Evolutionary conservation across 2,329 filamentous ascomycete genomes (phyloP).

Genomic region (Trichophyton equinum): DNA sequence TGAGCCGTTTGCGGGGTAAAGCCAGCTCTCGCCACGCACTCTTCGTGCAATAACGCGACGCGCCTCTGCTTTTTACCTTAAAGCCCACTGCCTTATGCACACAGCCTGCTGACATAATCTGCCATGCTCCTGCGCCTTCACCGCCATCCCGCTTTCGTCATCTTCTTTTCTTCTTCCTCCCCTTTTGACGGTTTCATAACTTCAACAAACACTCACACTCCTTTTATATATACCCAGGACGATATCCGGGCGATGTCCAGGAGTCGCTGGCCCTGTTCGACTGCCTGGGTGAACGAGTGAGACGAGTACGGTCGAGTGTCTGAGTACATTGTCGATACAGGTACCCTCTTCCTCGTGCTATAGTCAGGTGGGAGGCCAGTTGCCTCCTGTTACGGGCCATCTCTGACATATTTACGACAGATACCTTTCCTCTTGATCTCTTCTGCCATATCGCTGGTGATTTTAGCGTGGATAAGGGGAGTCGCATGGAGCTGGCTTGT

Average conservation of each 20-base stretch:
- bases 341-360: not conserved
- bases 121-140: not conserved
- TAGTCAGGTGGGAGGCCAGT: not conserved
- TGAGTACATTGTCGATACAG: not conserved
- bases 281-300: not conserved
- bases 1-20: not conserved
- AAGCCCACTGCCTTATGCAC: not conserved
- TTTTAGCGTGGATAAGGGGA: not conserved
- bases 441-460: not conserved
- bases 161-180: slow-evolving; percentile 6
- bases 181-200: not conserved
- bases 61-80: not conserved
- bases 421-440: not conserved
- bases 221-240: not conserved
- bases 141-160: slow-evolving; percentile 6
- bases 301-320: not conserved
- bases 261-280: not conserved
- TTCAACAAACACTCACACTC: slow-evolving; percentile 2
- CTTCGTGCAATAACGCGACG: not conserved
- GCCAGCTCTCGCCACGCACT: not conserved
- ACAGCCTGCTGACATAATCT: not conserved
- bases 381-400: not conserved
- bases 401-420: not conserved
- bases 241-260: too few species aligned
- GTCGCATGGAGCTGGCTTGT: not conserved